Evolutionary conservation across 345 rosid species (phyloP), one percentile per base, ranked within the genome.

Genomic region (Ricinus communis): DNA sequence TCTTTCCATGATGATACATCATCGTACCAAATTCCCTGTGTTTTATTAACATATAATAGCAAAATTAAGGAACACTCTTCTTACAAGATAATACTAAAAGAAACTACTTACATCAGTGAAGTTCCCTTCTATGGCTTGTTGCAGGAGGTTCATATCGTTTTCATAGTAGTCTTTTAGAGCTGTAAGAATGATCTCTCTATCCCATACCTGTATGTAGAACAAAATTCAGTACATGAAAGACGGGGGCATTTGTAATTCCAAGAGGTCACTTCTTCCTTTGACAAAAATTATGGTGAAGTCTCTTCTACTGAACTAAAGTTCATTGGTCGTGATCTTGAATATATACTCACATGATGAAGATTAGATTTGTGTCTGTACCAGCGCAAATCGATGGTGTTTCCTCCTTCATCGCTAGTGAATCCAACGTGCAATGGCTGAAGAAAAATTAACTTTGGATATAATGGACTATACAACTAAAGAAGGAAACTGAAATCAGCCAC

Each of bases 311-410:
- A 30, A 38, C n/a, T n/a, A 58, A 31, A 49, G 14, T 49, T 56
- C 16, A 56, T 56, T 11, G 9, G 25, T 53, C 4, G 8, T 53
- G 27, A 12, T 56, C 36, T 9, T 43, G 14, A 8, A 25, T 56
- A 19, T 9, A 49, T 70, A 33, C 83, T 88, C 70, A 90, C 98
- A 70, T 91, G 98, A 72, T 94, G 97, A 66, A 94, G 87, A 77
- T 94, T 94, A 28, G 97, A 91, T 75, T 94, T 94, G 76, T 85
- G 98, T 65, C 83, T 85, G 77, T 79, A 94, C 97, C 98, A 94
- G 78, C 87, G 96, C 72, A 94, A 56, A 5, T 80, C 82, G 12
- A 94, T 85, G 47, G 97, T 86, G 85, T 94, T 91, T 49, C 98
- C 98, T 21, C 98, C 97, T 86, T 79, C 78, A 36, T 94, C 98